Evolutionary conservation across 345 rosid genomes (phyloP), one percentile per base, ranked within the genome.

Genomic region (Mallotus nudiflorus): DNA sequence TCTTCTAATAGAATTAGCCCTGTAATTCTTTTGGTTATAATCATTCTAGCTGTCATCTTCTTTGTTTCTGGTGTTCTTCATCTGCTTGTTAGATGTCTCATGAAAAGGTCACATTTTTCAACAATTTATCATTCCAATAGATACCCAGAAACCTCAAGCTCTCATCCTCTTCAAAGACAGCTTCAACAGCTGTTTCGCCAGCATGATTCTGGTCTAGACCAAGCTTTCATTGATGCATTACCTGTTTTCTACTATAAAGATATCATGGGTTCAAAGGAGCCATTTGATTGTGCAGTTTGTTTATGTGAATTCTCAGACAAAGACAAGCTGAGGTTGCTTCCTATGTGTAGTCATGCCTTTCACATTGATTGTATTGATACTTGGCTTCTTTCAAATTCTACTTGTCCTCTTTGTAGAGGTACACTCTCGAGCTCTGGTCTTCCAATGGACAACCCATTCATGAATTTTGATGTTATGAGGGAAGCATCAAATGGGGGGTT

Each of bases 301-400:
- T 76, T 90, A 3, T 81, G 80, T 65, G 96, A 88, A 66, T 90
- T 86, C 78, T 80, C 78, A 0, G 82, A 80, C 28, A 67, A 57
- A 0, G 90, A 90, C 77, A 85, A 77, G 74, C 89, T 90, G 45
- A 82, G 93, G 80, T 72, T 90, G 82, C 82, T 90, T 50, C 91
- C 93, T 0, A 31, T 35, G 15, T 90, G 93, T 48, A 77, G 90
- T 70, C 96, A 90, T 58, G 96, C 96, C 29, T 90, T 90, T 55
- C 96, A 88, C 75, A 77, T 87, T 9, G 72, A 78, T 48, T 90
- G 93, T 55, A 90, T 90, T 24, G 91, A 88, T 52, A 85, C 85
- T 0, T 90, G 96, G 96, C 91, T 90, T 28, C 93, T 90, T 35
- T 87, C 96, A 29, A 88, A 88, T 82, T 90, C 96, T 31, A 80